Evolutionary conservation across 1,284 basidiomycete species (phyloP).

Genomic region (Phenoliferia sp.): DNA sequence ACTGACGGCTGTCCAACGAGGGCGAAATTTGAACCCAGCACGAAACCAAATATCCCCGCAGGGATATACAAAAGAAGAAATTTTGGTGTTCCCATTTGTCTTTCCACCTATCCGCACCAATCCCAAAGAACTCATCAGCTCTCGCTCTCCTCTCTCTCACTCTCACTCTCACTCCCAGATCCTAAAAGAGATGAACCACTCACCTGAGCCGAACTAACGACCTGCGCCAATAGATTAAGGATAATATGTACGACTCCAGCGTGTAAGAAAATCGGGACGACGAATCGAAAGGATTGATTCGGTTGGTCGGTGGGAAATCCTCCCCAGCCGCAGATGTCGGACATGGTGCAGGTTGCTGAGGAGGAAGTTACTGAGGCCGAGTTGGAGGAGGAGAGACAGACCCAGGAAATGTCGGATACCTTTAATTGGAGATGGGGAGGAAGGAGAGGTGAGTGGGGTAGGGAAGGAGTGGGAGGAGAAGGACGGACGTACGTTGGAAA

Average conservation of each 20-base stretch:
- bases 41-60: slow-evolving; percentile 42
- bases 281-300: slow-evolving; percentile 78
- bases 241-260: slow-evolving; percentile 84
- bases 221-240: slow-evolving; percentile 84
- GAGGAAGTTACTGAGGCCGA: slow-evolving; percentile 39
- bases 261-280: slow-evolving; percentile 64
- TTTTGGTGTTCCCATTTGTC: slow-evolving; percentile 57
- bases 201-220: slow-evolving; percentile 72
- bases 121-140: background rate
- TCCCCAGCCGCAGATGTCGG: slow-evolving; percentile 81
- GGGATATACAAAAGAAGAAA: slow-evolving; percentile 34
- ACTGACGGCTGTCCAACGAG: slow-evolving; percentile 85
- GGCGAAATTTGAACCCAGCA: slow-evolving; percentile 79
- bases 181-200: slow-evolving; percentile 23
- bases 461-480: background rate
- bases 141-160: background rate
- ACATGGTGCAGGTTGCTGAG: slow-evolving; percentile 51
- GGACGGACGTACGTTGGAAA: slow-evolving; percentile 36
- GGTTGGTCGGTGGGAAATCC: slow-evolving; percentile 63
- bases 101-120: slow-evolving; percentile 62
- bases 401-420: slow-evolving; percentile 37
- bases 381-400: slow-evolving; percentile 62
- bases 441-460: slow-evolving; percentile 22
- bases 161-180: background rate
- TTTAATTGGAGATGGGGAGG: slow-evolving; percentile 6